Conservation (phyloP, 2,329 filamentous ascomycete genomes). For the Diplodia sapinea region DNA sequence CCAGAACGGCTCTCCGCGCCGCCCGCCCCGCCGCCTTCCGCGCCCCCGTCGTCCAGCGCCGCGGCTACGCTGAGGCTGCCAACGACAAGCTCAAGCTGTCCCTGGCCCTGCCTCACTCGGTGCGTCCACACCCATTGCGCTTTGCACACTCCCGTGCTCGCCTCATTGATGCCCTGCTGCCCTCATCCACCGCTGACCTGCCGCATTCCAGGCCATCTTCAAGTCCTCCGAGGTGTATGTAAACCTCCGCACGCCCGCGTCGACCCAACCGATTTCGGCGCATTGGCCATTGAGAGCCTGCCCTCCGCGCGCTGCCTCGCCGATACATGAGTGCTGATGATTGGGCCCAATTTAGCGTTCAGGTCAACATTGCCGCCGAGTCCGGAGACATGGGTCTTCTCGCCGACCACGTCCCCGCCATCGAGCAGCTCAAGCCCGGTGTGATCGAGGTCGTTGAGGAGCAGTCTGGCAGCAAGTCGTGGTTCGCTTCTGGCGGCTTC, state of each 20-base stretch:
- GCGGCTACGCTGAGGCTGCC: slow-evolving; percentile 76
- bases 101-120: slow-evolving; percentile 96
- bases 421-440: slow-evolving; percentile 98
- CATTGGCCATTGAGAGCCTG: background rate
- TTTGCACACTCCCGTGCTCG: background rate
- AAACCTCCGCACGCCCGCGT: slow-evolving; percentile 40
- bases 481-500: slow-evolving; percentile 98
- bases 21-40: slow-evolving; percentile 74
- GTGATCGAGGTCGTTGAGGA: slow-evolving; percentile 96
- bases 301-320: slow-evolving; percentile 15
- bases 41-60: slow-evolving; percentile 73
- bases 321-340: slow-evolving; percentile 41
- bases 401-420: slow-evolving; percentile 97
- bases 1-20: slow-evolving; percentile 85
- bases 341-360: slow-evolving; percentile 66
- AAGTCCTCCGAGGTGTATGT: slow-evolving; percentile 74
- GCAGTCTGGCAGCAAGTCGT: slow-evolving; percentile 83
- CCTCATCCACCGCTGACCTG: background rate
- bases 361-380: slow-evolving; percentile 98
- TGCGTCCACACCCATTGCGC: slow-evolving; percentile 58
- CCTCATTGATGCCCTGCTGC: background rate
- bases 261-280: slow-evolving; percentile 30
- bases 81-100: slow-evolving; percentile 86
- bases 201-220: slow-evolving; percentile 65
- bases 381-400: slow-evolving; percentile 99